Evolutionary conservation across 148 eudicot species (phyloP).

Genomic region (Chenopodium suecicum): DNA sequence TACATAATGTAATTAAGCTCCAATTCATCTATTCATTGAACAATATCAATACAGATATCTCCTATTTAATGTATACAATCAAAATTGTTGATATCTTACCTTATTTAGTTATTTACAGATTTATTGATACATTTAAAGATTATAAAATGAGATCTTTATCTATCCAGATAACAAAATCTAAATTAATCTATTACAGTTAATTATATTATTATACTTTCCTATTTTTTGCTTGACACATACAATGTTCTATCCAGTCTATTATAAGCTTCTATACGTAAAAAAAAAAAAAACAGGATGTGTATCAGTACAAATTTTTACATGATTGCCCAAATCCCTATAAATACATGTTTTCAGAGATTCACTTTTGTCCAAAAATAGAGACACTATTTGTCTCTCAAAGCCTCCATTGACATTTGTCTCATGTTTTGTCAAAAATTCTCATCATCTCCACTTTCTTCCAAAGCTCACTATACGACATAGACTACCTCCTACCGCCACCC

Average conservation of each 20-base stretch:
- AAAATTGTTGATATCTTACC: neutral
- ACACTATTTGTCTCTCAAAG: conserved; percentile 2
- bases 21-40: neutral
- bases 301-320: too few relatives aligned
- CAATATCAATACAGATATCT: neutral
- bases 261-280: neutral
- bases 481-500: neutral
- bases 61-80: neutral
- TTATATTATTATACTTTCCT: too few relatives aligned
- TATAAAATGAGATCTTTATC: neutral
- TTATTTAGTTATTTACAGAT: neutral
- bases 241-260: neutral
- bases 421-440: neutral
- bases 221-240: too few relatives aligned
- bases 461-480: neutral
- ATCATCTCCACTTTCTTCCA: conserved; percentile 2
- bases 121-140: neutral
- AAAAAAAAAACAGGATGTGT: too few relatives aligned
- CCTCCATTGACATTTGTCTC: conserved; percentile 6
- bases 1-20: too few relatives aligned
- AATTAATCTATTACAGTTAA: too few relatives aligned
- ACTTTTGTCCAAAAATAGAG: conserved; percentile 4
- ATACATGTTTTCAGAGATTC: neutral
- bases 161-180: neutral
- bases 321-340: neutral